Evolutionary conservation across 1,284 basidiomycete genomes (phyloP).

Genomic region (Cryptococcus floricola): DNA sequence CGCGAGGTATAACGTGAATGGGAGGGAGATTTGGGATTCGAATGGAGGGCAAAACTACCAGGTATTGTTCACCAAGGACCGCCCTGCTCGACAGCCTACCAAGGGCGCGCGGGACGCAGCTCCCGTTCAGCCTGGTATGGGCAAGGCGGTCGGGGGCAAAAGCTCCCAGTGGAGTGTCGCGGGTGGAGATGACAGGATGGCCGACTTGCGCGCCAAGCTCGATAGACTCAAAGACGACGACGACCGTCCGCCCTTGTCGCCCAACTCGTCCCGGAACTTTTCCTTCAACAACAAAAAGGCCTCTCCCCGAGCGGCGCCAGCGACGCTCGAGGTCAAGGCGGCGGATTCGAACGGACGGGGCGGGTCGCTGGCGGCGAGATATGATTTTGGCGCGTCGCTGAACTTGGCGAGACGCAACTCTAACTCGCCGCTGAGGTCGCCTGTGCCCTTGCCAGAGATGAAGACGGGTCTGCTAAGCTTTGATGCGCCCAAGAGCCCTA

Average conservation of each 20-base stretch:
- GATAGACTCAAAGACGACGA: slow-evolving; percentile 50
- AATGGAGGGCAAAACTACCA: slow-evolving; percentile 77
- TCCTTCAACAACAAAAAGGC: not conserved
- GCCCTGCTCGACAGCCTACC: slow-evolving; percentile 4
- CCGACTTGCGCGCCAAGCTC: slow-evolving; percentile 53
- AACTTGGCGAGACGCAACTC: slow-evolving; percentile 42
- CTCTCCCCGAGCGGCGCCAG: not conserved
- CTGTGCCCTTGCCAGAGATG: slow-evolving; percentile 24
- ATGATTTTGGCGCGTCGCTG: slow-evolving; percentile 55
- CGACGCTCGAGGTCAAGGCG: slow-evolving; percentile 7
- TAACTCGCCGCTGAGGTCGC: slow-evolving; percentile 24
- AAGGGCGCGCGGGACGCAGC: slow-evolving; percentile 15
- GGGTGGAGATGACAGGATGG: slow-evolving; percentile 44
- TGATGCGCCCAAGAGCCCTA: slow-evolving; percentile 3
- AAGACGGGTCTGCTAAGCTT: slow-evolving; percentile 34
- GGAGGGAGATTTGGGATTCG: slow-evolving; percentile 83
- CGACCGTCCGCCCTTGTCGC: slow-evolving; percentile 25
- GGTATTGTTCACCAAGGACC: slow-evolving; percentile 50
- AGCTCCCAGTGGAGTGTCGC: slow-evolving; percentile 48
- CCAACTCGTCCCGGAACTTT: slow-evolving; percentile 15
- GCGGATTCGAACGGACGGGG: slow-evolving; percentile 27
- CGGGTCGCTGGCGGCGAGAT: slow-evolving; percentile 45
- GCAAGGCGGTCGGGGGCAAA: slow-evolving; percentile 33
- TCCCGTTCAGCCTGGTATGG: slow-evolving; percentile 36
- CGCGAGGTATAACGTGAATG: slow-evolving; percentile 69